Conservation (phyloP, 2,329 filamentous ascomycete genomes). For the Diaporthe vaccinii region DNA sequence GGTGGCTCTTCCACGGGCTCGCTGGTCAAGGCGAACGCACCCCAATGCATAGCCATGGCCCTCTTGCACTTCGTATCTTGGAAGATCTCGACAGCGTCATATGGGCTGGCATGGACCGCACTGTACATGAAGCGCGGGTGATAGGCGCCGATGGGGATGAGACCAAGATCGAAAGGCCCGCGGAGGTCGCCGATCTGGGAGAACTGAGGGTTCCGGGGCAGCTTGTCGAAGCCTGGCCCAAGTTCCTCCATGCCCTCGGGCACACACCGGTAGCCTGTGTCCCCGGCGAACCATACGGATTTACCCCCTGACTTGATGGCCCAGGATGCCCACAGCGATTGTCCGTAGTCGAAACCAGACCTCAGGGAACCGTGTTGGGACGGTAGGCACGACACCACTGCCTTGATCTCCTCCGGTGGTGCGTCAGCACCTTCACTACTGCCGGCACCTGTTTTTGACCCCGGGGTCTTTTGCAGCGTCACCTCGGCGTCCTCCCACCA, state of each 20-base stretch:
- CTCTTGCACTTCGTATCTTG: conserved; percentile 73
- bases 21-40: conserved; percentile 51
- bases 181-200: conserved; percentile 73
- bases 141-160: conserved; percentile 81
- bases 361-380: conserved; percentile 13
- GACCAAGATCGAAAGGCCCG: conserved; percentile 77
- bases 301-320: neutral
- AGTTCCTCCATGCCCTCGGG: conserved; percentile 20
- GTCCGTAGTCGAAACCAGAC: conserved; percentile 10
- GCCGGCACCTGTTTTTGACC: too few species aligned
- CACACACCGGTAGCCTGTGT: conserved; percentile 27
- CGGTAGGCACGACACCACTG: neutral
- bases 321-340: conserved; percentile 25
- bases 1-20: conserved; percentile 79
- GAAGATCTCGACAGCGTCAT: conserved; percentile 78
- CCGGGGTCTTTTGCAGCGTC: neutral
- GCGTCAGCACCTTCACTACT: neutral
- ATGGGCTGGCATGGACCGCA: conserved; percentile 76
- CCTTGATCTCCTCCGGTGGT: conserved; percentile 1
- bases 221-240: conserved; percentile 33
- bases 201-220: conserved; percentile 75
- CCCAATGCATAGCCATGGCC: conserved; percentile 80
- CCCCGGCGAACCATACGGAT: conserved; percentile 29
- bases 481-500: conserved; percentile 72
- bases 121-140: conserved; percentile 70